These are phyloP conservation scores for Starmera stellimalicola DNA, from an alignment of 1,139 yeast genomes.

Conservation along the genomic window DNA sequence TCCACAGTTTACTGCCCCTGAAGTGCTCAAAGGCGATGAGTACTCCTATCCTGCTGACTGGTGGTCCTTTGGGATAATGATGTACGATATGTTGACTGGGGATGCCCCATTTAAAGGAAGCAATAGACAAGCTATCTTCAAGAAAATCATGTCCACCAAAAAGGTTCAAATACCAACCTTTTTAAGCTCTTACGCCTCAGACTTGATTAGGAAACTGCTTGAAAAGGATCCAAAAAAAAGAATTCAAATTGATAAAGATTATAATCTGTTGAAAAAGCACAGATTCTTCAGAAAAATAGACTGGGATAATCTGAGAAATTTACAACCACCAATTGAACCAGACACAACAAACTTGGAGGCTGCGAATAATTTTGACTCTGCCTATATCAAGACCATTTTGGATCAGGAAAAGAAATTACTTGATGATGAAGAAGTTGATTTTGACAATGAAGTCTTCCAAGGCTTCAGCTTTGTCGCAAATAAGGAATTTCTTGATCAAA, in stretches of 20 bases:
- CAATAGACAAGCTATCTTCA: slow-evolving; percentile 65
- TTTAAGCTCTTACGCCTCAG: slow-evolving; percentile 73
- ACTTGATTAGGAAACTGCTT: slow-evolving; percentile 59
- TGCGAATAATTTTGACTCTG: slow-evolving; percentile 86
- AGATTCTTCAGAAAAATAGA: slow-evolving; percentile 70
- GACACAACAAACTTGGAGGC: slow-evolving; percentile 68
- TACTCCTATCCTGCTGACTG: slow-evolving; percentile 88
- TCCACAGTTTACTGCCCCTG: slow-evolving; percentile 96
- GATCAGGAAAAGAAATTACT: slow-evolving; percentile 2
- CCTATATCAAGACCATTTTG: slow-evolving; percentile 49
- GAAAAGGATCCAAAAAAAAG: slow-evolving; percentile 70
- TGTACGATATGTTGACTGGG: slow-evolving; percentile 80
- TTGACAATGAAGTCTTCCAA: slow-evolving; percentile 10
- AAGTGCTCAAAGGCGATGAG: slow-evolving; percentile 70
- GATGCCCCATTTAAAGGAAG: slow-evolving; percentile 88
- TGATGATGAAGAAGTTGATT: neutral
- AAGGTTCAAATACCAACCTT: slow-evolving; percentile 68
- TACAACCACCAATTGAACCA: slow-evolving; percentile 62
- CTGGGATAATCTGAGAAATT: slow-evolving; percentile 49
- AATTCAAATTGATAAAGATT: slow-evolving; percentile 61
- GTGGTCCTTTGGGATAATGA: slow-evolving; percentile 95
- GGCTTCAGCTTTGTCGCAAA: slow-evolving; percentile 18
- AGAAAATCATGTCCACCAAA: slow-evolving; percentile 50
- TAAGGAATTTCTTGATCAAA: slow-evolving; percentile 8
- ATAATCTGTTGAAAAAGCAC: slow-evolving; percentile 60